Evolutionary conservation across 108 stramenopile genomes (phyloP), one percentile per base, ranked within the genome.

Genomic region (Skeletonema marinoi): DNA sequence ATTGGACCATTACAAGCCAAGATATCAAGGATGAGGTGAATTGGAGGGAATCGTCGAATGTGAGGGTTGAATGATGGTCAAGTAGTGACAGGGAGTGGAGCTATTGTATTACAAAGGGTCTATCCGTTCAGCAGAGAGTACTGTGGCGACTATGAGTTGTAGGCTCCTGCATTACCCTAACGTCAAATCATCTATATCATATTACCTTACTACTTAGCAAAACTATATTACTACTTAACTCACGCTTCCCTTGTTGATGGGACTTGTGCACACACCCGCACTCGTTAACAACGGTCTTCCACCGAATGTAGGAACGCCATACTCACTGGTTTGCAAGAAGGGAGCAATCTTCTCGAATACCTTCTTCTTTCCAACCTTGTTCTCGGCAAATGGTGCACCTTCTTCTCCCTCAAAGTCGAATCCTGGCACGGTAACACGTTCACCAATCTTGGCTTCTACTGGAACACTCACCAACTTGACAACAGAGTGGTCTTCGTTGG

Each of bases 361-460:
- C 84, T 99, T 99, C 91, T 99, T 98, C 90, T 99, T 99, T 29
- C 87, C 93, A 33, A 98, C 61, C 83, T 97, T 97, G 62, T 97
- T 96, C 66, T 98, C 98, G 0, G 94, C 84, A 68, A 79, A 93
- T 3, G 97, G 95, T 64, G 89, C 93, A 6, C 83, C 93, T 3
- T 88, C 90, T 44, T 93, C 90, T 3, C 90, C 86, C 48, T 93
- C 93, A 72, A 96, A 91, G 54, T 90, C 83, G 70, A 90, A 75
- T 85, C 93, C 80, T 13, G 92, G 91, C 31, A 98, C 78, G 29
- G 86, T 85, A 9, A 99, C 85, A 35, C 98, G 85, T 44, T 98
- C 98, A 12, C 99, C 99, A 33, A 98, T 71, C 77, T 90, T 86
- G 46, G 98, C 97, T 32, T 92, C 97, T 17, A 89, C 88, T 1